Evolutionary conservation across 1,284 basidiomycete genomes (phyloP).

Genomic region (Sanghuangporus sanghuang): DNA sequence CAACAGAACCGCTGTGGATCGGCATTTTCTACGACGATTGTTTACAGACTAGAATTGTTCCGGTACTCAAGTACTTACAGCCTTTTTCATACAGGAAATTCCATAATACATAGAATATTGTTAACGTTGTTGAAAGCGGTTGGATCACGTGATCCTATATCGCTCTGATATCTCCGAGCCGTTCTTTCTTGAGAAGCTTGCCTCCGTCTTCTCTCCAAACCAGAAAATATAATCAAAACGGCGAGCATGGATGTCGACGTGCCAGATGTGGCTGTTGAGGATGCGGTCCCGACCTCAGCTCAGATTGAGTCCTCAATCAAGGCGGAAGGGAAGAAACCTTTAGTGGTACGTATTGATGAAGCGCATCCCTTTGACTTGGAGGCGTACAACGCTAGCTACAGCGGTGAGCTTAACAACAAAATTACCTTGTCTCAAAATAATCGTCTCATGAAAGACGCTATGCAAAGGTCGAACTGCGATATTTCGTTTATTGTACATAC

Average conservation of each 20-base stretch:
- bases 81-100: too few relatives aligned
- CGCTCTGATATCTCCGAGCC: too few relatives aligned
- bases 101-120: too few relatives aligned
- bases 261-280: background rate
- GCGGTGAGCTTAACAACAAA: constrained; percentile 35
- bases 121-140: background rate
- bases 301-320: background rate
- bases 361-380: constrained; percentile 79
- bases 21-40: background rate
- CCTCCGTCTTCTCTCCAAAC: background rate
- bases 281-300: background rate
- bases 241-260: constrained; percentile 14
- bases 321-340: constrained; percentile 17
- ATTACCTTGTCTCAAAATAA: background rate
- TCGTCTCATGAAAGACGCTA: background rate
- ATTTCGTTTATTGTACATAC: constrained; percentile 64
- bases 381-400: constrained; percentile 57
- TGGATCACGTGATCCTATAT: too few relatives aligned
- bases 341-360: constrained; percentile 53
- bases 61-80: background rate
- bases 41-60: background rate
- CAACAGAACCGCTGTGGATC: background rate
- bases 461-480: constrained; percentile 60
- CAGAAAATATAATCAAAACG: background rate
- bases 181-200: background rate